Evolutionary conservation across 2,329 filamentous ascomycete genomes (phyloP), one percentile per base, ranked within the genome.

Genomic region (Allantophomopsis cytisporea): DNA sequence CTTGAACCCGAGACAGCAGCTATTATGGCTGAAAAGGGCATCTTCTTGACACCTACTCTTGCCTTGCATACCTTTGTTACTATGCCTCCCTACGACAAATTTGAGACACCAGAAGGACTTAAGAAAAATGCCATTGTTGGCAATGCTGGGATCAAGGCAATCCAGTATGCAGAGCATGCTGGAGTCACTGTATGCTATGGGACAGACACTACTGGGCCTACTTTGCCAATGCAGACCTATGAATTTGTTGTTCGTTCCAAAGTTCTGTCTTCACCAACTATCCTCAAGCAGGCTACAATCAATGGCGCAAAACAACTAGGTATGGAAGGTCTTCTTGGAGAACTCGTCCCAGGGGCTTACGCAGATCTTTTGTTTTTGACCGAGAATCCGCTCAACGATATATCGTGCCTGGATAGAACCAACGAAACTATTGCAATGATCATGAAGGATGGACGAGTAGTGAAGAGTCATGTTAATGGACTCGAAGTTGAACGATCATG

Each of bases 151-250:
- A 46, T 74, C 3, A 45, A 56, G 12, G 60, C 62, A 1, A 52
- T 75, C 13, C 57, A 64, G 36, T 62, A 73, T 16, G 69, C 69
- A 3, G 53, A 60, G 17, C 60, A 68, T 7, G 68, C 66, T 0
- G 71, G 70, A 0, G 68, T 76, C 1, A 66, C 59, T 1, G 66
- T 76, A 32, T 75, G 70, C 50, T 73, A 65, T 45, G 72, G 72
- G 0, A 67, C 67, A 0, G 70, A 74, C 52, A 57, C 74, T 7
- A 58, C 74, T 0, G 69, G 68, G 0, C 66, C 65, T 1, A 49
- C 73, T 43, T 59, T 61, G 7, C 48, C 58, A 12, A 60, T 61
- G 14, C 69, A 74, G 52, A 64, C 59, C 1, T 56, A 59, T 28
- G 68, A 72, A 45, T 73, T 73, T 43, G 49, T 51, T 1, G 41